These are phyloP conservation scores for Nitzschia inconspicua DNA, from an alignment of 108 stramenopile species.

Conservation along the genomic window DNA sequence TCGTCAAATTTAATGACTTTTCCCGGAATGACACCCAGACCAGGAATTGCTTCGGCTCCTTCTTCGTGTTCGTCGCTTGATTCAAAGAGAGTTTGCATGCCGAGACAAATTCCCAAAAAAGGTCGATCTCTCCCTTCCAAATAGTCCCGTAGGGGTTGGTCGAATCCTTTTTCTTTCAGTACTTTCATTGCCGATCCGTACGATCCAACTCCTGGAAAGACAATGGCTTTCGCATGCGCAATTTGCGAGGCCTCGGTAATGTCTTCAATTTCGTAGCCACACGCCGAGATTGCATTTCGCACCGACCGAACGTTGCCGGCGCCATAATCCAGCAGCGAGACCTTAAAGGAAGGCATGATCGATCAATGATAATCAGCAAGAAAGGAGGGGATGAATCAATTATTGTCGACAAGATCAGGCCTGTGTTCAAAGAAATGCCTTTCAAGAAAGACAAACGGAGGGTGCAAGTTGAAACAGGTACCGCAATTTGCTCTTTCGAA, in stretches of 20 bases:
- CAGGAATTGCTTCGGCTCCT: slow-evolving; percentile 52
- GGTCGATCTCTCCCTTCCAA: slow-evolving; percentile 67
- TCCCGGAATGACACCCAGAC: slow-evolving; percentile 93
- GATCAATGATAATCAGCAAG: too few relatives aligned
- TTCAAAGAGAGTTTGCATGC: slow-evolving; percentile 98
- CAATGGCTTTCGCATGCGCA: slow-evolving; percentile 74
- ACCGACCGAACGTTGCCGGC: slow-evolving; percentile 96
- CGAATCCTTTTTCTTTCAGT: slow-evolving; percentile 68
- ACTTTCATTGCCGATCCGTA: slow-evolving; percentile 83
- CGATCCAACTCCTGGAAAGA: slow-evolving; percentile 94
- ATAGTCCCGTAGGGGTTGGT: slow-evolving; percentile 80
- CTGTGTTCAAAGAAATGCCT: too few relatives aligned
- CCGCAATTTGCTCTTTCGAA: too few relatives aligned
- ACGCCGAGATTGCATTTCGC: slow-evolving; percentile 86
- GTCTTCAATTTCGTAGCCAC: slow-evolving; percentile 82
- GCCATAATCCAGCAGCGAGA: slow-evolving; percentile 96
- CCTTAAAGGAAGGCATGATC: slow-evolving; percentile 54
- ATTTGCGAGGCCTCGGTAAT: slow-evolving; percentile 86
- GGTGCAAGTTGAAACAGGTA: too few relatives aligned
- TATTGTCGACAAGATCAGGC: too few relatives aligned
- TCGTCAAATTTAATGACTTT: slow-evolving; percentile 81
- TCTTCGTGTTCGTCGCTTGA: slow-evolving; percentile 82
- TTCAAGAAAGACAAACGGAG: too few relatives aligned
- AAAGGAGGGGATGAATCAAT: too few relatives aligned
- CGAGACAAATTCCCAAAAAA: slow-evolving; percentile 98